These are phyloP conservation scores for Otatea glauca DNA, from an alignment of 176 grass and related monocot genomes.

Conservation along the genomic window DNA sequence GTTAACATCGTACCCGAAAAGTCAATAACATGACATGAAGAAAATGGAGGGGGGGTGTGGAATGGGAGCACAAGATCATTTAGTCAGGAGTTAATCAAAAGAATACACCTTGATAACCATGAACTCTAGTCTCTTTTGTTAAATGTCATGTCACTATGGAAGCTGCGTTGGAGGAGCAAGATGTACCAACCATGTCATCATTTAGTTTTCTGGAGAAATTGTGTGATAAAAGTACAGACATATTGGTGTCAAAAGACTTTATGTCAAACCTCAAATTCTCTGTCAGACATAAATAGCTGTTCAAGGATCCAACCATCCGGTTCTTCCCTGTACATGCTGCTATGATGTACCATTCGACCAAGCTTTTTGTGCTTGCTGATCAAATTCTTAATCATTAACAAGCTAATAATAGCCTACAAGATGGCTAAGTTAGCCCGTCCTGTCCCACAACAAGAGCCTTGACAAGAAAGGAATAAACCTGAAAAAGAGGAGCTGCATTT, in stretches of 20 bases:
- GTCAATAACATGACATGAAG: neutral
- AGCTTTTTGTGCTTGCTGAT: neutral
- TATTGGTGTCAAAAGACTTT: neutral
- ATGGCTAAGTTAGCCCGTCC: slow-evolving; percentile 20
- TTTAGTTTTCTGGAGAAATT: neutral
- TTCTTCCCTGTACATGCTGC: neutral
- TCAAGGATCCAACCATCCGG: neutral
- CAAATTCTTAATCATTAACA: slow-evolving; percentile 25
- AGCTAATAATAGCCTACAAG: slow-evolving; percentile 13
- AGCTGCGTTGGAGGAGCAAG: neutral
- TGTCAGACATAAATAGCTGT: slow-evolving; percentile 26
- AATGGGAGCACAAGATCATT: neutral
- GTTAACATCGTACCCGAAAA: neutral
- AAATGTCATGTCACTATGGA: slow-evolving; percentile 13
- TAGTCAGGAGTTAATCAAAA: neutral
- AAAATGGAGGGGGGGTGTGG: neutral
- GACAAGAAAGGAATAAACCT: slow-evolving; percentile 17
- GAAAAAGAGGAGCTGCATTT: neutral
- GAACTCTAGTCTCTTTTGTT: neutral
- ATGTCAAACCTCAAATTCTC: slow-evolving; percentile 11
- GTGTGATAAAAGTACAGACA: neutral
- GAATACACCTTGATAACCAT: neutral
- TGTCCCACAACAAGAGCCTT: slow-evolving; percentile 1
- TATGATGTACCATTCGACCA: slow-evolving; percentile 12
- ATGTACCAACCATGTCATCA: slow-evolving; percentile 27